Base-by-base conservation (phyloP, 192 early-diverging fungal species). In the Umbelopsis sp. region DNA sequence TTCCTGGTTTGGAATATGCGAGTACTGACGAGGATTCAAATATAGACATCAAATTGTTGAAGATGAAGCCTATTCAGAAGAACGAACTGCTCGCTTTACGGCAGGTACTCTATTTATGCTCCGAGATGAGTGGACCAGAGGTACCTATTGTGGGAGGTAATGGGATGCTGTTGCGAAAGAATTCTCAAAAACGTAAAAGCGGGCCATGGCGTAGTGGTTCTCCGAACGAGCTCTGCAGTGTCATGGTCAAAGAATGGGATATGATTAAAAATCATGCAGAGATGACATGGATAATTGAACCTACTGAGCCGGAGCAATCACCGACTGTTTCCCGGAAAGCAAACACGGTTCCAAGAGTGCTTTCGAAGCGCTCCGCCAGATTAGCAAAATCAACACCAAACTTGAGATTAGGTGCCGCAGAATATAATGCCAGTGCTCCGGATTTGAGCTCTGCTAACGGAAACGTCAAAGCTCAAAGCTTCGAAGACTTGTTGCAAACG, bases 31-130 rank as follows among this genome's bases (percentile, higher is more conserved):
- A 64, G 10, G 52, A 46, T 9, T 49, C 71, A 1, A 71, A 76
- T 33, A 49, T 71, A 2, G 70, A 76, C 61, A 66, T 71, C 23
- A 22, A 15, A 7, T 48, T 76, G 15, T 44, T 66, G 10, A 50
- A 48, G 7, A 33, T 71, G 27, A 67, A 68, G 13, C 74, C 70
- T 1, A 33, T 76, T 1, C 13, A 71, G 8, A 21, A 71, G 15
- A 70, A 70, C 3, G 74, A 76, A 18, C 48, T 71, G 1, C 49
- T 76, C 18, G 44, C 66, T 18, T n/a, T 76, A 4, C 50, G 70
- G 0, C 74, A 76, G 50, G 64, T 53, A 12, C 66, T 50, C 35
- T 67, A 68, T 35, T n/a, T 66, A 25, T 44, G 47, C 18, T 13
- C 70, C 13, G 44, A 50, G 27, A 58, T 23, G 18, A 58, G 46